phyloP scores from a whole-genome alignment of 2,329 filamentous ascomycete species.

The Aspergillus flavus region DNA sequence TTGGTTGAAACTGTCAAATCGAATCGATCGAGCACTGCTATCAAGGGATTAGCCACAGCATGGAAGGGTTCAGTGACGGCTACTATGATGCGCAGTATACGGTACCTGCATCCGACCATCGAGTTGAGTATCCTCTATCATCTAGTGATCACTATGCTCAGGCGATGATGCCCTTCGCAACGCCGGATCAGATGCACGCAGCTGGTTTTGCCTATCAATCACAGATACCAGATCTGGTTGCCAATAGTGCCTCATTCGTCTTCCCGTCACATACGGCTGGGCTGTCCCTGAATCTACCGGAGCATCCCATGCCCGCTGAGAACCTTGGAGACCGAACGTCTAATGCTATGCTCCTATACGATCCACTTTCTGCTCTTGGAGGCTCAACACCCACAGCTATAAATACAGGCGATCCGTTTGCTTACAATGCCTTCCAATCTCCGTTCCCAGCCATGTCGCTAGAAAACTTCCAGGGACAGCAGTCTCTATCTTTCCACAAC shows the following conservation, averaged over 20 bases:
- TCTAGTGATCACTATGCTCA: conserved; percentile 15
- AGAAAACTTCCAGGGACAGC: conserved; percentile 17
- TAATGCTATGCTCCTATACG: conserved; percentile 31
- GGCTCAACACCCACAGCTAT: conserved; percentile 25
- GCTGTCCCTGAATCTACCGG: conserved; percentile 15
- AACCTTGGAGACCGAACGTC: conserved; percentile 23
- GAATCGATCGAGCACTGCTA: conserved; percentile 23
- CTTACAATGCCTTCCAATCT: conserved; percentile 28
- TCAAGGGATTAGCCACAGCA: conserved; percentile 15
- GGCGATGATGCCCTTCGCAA: conserved; percentile 17
- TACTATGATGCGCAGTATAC: conserved; percentile 22
- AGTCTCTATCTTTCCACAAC: conserved; percentile 2
- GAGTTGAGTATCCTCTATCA: conserved; percentile 4
- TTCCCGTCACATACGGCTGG: conserved; percentile 21
- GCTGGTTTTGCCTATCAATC: conserved; percentile 18
- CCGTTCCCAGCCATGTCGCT: conserved; percentile 22
- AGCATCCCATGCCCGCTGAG: background rate
- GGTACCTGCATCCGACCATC: conserved; percentile 10
- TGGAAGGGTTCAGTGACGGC: conserved; percentile 19
- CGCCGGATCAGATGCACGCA: conserved; percentile 14
- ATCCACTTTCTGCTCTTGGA: conserved; percentile 20
- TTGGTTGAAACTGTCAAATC: conserved; percentile 17
- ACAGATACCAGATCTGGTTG: conserved; percentile 14
- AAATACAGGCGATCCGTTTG: conserved; percentile 22
- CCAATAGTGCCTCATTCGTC: conserved; percentile 15